These are phyloP conservation scores for Kodamaea nitidulidarum DNA, from an alignment of 805 yeast genomes.

Conservation along the genomic window DNA sequence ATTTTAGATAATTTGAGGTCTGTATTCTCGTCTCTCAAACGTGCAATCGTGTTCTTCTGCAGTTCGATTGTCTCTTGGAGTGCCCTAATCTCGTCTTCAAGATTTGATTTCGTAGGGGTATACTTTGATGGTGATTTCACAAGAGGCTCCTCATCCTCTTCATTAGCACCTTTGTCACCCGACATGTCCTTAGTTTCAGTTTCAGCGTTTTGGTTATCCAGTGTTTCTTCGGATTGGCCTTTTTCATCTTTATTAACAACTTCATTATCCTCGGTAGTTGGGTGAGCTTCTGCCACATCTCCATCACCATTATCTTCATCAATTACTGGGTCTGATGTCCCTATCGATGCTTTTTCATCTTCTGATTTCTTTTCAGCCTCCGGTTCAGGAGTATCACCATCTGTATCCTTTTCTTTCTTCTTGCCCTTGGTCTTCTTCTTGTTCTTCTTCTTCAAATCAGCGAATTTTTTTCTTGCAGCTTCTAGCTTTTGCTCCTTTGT, in stretches of 20 bases:
- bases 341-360: slow-evolving; percentile 2
- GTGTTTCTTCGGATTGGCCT: too few species aligned
- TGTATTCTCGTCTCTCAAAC: slow-evolving; percentile 39
- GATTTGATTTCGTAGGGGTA: slow-evolving; percentile 3
- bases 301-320: too few species aligned
- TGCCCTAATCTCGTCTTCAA: slow-evolving; percentile 11
- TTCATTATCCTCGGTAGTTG: too few species aligned
- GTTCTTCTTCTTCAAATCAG: slow-evolving; percentile 58
- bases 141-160: slow-evolving; percentile 6
- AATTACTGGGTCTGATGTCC: too few species aligned
- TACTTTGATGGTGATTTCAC: slow-evolving; percentile 6
- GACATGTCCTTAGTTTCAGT: too few species aligned
- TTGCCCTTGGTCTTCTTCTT: slow-evolving; percentile 52
- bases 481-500: slow-evolving; percentile 61
- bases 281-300: too few species aligned
- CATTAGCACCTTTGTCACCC: slow-evolving; percentile 11
- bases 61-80: slow-evolving; percentile 25
- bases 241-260: too few species aligned
- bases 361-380: slow-evolving; percentile 5
- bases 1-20: slow-evolving; percentile 36
- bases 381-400: slow-evolving; percentile 11
- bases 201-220: too few species aligned
- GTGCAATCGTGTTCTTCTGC: slow-evolving; percentile 33
- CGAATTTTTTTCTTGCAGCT: slow-evolving; percentile 70
- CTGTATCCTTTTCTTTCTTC: slow-evolving; percentile 34